Percentiles rank a stretch among this genome's conserved stretches.
Conservation (phyloP, 2,329 filamentous ascomycete genomes). For the Colletotrichum tropicicola region DNA sequence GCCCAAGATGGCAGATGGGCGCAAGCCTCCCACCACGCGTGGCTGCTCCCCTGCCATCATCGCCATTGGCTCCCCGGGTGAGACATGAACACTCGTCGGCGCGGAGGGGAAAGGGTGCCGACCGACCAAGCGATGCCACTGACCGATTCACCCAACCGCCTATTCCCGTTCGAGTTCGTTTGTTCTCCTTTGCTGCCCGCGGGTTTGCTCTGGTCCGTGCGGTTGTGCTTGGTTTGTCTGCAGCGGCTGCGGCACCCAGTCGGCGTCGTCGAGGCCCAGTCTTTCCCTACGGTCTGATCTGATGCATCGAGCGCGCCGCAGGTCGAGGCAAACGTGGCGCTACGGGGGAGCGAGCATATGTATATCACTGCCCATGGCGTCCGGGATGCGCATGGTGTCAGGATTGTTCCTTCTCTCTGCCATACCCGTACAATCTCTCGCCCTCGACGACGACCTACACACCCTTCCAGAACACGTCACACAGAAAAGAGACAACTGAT, state of each 20-base stretch:
- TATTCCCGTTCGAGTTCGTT: neutral
- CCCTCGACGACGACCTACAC: neutral
- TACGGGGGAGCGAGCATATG: neutral
- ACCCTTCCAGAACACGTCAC: neutral
- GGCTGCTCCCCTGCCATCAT: neutral
- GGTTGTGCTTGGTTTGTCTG: conserved; percentile 5
- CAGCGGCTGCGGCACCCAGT: neutral
- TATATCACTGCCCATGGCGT: conserved; percentile 13
- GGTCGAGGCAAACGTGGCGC: too few relatives aligned
- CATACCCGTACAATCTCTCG: neutral
- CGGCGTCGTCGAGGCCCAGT: neutral
- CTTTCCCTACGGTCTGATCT: neutral
- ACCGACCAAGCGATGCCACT: neutral
- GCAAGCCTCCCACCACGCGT: conserved; percentile 3
- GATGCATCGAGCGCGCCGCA: neutral
- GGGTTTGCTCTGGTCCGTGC: neutral
- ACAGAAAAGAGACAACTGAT: neutral
- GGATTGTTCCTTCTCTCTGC: neutral
- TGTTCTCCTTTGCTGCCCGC: neutral
- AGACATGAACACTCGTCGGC: conserved; percentile 1
- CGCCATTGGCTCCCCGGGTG: neutral
- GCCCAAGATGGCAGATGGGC: neutral
- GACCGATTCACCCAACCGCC: neutral
- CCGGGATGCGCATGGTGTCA: neutral
- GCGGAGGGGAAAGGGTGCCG: neutral